Evolutionary conservation across 192 early-diverging fungal species (phyloP).

Genomic region (Radiomyces spectabilis): DNA sequence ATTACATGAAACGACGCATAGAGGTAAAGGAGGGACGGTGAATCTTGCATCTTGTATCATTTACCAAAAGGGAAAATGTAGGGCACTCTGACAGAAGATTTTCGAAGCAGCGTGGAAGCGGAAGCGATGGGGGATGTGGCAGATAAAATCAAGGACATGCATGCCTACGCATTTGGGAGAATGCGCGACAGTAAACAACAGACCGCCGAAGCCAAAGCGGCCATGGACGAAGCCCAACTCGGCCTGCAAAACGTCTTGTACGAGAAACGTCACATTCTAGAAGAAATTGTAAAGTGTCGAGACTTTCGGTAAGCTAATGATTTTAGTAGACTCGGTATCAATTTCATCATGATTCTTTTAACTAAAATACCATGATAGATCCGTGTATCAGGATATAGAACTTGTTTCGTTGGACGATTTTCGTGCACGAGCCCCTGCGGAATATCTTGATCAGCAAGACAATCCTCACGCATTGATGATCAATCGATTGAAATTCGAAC

Average conservation of each 20-base stretch:
- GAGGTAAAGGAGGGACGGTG: too few species aligned
- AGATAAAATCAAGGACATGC: constrained; percentile 13
- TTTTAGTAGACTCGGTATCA: background rate
- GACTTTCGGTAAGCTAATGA: constrained; percentile 38
- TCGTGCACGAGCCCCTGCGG: constrained; percentile 12
- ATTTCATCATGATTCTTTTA: constrained; percentile 1
- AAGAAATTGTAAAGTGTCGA: constrained; percentile 46
- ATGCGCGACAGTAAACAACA: constrained; percentile 32
- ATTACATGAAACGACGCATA: too few species aligned
- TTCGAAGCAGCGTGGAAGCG: background rate
- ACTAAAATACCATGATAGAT: constrained; percentile 19
- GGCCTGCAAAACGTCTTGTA: constrained; percentile 48
- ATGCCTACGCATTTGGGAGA: background rate
- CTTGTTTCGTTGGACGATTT: constrained; percentile 37
- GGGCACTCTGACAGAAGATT: constrained; percentile 7
- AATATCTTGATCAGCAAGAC: constrained; percentile 17
- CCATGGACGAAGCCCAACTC: constrained; percentile 42
- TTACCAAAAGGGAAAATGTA: too few species aligned
- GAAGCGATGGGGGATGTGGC: background rate
- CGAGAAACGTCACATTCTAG: constrained; percentile 46
- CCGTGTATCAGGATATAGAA: constrained; percentile 47
- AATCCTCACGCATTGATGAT: constrained; percentile 46
- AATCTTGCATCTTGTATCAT: too few species aligned
- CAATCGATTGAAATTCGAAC: constrained; percentile 43
- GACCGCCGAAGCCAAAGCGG: constrained; percentile 45